Percentiles rank a stretch among this genome's conserved stretches.
Evolutionary conservation across 306 rosid species (phyloP).

Genomic region (Trifolium fragiferum): DNA sequence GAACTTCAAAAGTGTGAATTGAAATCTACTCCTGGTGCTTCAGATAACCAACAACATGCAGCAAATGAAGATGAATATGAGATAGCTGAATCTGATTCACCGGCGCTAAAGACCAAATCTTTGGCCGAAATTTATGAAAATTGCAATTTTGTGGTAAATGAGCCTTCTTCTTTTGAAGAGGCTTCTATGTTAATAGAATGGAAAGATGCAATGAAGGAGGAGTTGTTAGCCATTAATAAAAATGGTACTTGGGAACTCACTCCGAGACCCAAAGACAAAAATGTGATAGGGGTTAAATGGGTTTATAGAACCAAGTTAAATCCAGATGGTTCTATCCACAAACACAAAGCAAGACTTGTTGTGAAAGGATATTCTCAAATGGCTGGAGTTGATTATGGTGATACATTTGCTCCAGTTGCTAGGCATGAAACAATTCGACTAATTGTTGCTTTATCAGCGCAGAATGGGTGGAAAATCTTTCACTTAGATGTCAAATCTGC

Average conservation of each 20-base stretch:
- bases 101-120: too few species aligned
- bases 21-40: too few species aligned
- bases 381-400: conserved; percentile 3
- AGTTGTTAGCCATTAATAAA: too few species aligned
- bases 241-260: not conserved
- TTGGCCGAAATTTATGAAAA: too few species aligned
- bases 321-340: not conserved
- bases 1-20: too few species aligned
- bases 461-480: not conserved
- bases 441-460: conserved; percentile 1
- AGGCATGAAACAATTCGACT: not conserved
- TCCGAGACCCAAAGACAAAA: not conserved
- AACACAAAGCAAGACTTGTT: not conserved
- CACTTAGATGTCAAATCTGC: not conserved
- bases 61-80: too few species aligned
- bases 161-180: too few species aligned
- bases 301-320: not conserved
- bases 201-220: too few species aligned
- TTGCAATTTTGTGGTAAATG: too few species aligned
- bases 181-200: too few species aligned
- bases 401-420: not conserved
- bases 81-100: too few species aligned
- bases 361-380: not conserved
- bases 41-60: too few species aligned
- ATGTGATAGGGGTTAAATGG: not conserved